These are phyloP conservation scores for Capronia epimyces DNA, from an alignment of 2,329 filamentous ascomycete species.

Conservation along the genomic window DNA sequence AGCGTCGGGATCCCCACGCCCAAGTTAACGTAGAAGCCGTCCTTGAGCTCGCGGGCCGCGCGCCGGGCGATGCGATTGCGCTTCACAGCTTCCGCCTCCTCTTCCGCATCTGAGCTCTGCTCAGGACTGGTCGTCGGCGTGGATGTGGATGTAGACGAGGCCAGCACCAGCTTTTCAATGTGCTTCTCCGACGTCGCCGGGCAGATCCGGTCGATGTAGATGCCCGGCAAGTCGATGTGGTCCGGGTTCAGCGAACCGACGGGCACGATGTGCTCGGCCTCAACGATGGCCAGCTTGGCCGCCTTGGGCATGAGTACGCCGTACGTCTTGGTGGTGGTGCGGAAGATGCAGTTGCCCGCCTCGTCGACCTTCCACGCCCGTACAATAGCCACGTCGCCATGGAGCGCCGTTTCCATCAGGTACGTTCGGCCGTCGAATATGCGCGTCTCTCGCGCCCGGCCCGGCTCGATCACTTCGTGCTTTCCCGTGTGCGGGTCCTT, in stretches of 20 bases:
- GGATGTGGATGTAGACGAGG: slow-evolving; percentile 24
- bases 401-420: slow-evolving; percentile 70
- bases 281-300: slow-evolving; percentile 70
- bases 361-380: slow-evolving; percentile 71
- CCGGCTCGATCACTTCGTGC: slow-evolving; percentile 57
- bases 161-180: slow-evolving; percentile 58
- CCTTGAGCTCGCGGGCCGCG: slow-evolving; percentile 73
- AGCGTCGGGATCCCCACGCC: slow-evolving; percentile 79
- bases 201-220: slow-evolving; percentile 76
- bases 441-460: slow-evolving; percentile 62
- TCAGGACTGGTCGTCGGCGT: neutral
- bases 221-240: slow-evolving; percentile 71
- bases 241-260: slow-evolving; percentile 67
- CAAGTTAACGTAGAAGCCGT: slow-evolving; percentile 74
- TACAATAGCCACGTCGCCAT: slow-evolving; percentile 70
- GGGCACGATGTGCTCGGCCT: slow-evolving; percentile 78
- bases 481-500: slow-evolving; percentile 61
- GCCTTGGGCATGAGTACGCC: slow-evolving; percentile 76
- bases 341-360: slow-evolving; percentile 73
- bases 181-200: slow-evolving; percentile 65
- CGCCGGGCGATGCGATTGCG: slow-evolving; percentile 68
- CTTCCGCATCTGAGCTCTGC: no score
- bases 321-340: slow-evolving; percentile 69
- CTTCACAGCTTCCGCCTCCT: slow-evolving; percentile 48
- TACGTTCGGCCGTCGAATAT: slow-evolving; percentile 68